Evolutionary conservation across 768 basidiomycete species (phyloP).

Genomic region (Inosperma sp.): DNA sequence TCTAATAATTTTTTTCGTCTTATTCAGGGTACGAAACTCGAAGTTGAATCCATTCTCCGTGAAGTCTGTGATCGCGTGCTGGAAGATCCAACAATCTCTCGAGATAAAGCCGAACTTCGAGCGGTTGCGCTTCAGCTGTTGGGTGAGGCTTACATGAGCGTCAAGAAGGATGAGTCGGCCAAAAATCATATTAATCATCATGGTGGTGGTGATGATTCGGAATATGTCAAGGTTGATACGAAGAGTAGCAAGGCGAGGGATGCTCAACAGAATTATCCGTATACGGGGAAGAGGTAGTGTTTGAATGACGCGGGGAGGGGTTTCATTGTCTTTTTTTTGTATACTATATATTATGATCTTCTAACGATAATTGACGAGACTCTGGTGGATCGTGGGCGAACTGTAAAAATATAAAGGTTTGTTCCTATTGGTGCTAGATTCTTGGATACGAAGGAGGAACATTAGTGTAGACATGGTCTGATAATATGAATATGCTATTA

Average conservation of each 20-base stretch:
- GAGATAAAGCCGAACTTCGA: constrained; percentile 62
- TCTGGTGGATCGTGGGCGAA: no score
- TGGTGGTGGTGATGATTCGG: constrained; percentile 50
- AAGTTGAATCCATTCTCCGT: constrained; percentile 79
- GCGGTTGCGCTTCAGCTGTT: constrained; percentile 81
- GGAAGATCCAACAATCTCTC: constrained; percentile 47
- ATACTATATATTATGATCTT: no score
- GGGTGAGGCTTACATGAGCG: constrained; percentile 70
- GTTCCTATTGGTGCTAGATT: no score
- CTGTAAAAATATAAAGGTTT: no score
- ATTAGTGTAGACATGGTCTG: no score
- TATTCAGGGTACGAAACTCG: no score
- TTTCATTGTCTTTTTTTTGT: not conserved
- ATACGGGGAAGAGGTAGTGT: not conserved
- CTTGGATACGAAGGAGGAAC: no score
- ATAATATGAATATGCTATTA: no score
- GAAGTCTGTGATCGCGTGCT: constrained; percentile 86
- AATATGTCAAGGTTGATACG: constrained; percentile 80
- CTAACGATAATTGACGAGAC: no score
- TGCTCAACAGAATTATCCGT: constrained; percentile 2
- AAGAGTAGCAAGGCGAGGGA: constrained; percentile 52
- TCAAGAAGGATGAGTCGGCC: constrained; percentile 56
- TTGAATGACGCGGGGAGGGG: not conserved
- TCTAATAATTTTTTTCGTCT: no score
- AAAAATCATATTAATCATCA: not conserved